Evolutionary conservation across 2,329 filamentous ascomycete species (phyloP).

Genomic region (Trichoderma sp.): DNA sequence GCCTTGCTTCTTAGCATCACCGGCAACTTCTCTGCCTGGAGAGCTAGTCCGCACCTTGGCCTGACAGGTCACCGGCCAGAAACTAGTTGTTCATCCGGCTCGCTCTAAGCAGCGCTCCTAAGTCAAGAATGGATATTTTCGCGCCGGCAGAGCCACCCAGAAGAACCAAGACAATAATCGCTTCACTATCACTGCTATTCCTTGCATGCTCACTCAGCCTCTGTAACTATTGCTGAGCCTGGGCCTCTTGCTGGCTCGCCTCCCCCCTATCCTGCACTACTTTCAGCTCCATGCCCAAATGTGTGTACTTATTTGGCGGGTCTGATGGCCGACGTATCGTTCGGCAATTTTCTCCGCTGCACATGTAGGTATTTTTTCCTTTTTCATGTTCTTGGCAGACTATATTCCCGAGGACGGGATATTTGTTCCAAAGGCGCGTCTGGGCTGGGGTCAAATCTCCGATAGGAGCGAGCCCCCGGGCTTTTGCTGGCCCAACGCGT

Average conservation of each 20-base stretch:
- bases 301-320: not conserved
- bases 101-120: constrained; percentile 1
- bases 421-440: not conserved
- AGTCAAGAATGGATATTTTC: not conserved
- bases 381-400: not conserved
- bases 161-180: not conserved
- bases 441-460: constrained; percentile 12
- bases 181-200: not conserved
- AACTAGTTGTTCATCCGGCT: not conserved
- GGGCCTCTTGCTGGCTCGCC: not conserved
- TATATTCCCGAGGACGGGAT: not conserved
- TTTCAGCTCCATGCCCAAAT: not conserved
- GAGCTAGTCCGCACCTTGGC: not conserved
- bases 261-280: not conserved
- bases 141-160: not conserved
- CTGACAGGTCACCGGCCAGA: not conserved
- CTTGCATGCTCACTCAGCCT: not conserved
- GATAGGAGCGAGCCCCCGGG: not conserved
- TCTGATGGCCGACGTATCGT: not conserved
- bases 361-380: not conserved
- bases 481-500: not conserved
- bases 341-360: not conserved
- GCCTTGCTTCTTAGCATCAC: not conserved
- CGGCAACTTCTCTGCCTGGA: not conserved
- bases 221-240: not conserved